Evolutionary conservation across 2,329 filamentous ascomycete genomes (phyloP).

Genomic region (Polychaeton citri): DNA sequence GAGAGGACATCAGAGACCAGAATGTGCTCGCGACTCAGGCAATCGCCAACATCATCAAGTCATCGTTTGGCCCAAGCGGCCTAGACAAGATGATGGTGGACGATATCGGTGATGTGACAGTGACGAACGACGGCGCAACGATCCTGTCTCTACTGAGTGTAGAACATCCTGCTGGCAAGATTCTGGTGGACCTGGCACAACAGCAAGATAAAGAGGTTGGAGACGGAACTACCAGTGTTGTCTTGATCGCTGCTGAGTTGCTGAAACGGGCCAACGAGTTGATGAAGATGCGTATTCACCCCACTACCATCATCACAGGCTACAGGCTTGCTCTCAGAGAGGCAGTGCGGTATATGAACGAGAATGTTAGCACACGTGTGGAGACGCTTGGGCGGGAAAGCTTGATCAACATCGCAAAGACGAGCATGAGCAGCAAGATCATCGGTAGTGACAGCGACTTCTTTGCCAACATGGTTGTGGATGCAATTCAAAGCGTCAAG

Average conservation of each 20-base stretch:
- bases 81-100: slow-evolving; percentile 99
- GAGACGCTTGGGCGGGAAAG: slow-evolving; percentile 83
- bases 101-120: slow-evolving; percentile 97
- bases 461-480: slow-evolving; percentile 93
- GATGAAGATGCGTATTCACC: slow-evolving; percentile 99
- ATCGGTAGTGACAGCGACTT: slow-evolving; percentile 93
- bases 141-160: slow-evolving; percentile 92
- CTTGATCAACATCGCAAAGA: slow-evolving; percentile 89
- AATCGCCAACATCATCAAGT: slow-evolving; percentile 98
- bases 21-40: slow-evolving; percentile 94
- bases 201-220: slow-evolving; percentile 99
- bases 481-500: slow-evolving; percentile 92
- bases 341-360: slow-evolving; percentile 97
- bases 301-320: slow-evolving; percentile 96
- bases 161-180: slow-evolving; percentile 96
- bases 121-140: slow-evolving; percentile 96
- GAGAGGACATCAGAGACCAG: slow-evolving; percentile 90
- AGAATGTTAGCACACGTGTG: slow-evolving; percentile 94
- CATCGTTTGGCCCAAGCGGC: slow-evolving; percentile 91
- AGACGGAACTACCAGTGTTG: slow-evolving; percentile 94
- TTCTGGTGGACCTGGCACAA: slow-evolving; percentile 90
- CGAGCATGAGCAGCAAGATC: slow-evolving; percentile 98
- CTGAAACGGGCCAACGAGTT: slow-evolving; percentile 89
- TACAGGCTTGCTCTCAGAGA: slow-evolving; percentile 91
- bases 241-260: slow-evolving; percentile 92